Evolutionary conservation across 1,284 basidiomycete species (phyloP).

Genomic region (Cronartium quercuum): DNA sequence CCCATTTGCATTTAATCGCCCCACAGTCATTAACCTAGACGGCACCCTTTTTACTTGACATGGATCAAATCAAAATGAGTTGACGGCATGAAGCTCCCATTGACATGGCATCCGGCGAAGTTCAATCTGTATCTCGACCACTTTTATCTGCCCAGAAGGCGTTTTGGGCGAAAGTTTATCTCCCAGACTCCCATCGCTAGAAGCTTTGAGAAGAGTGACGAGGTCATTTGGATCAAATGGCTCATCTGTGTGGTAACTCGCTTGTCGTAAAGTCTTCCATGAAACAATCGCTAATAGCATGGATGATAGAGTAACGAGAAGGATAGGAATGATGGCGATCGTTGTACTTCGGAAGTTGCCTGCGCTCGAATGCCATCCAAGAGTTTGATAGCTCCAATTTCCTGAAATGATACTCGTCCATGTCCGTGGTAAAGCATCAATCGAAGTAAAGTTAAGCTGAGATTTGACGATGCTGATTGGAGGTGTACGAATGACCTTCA

Average conservation of each 20-base stretch:
- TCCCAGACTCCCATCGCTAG: slow-evolving; percentile 3
- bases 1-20: too few species aligned
- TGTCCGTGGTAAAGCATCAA: neutral
- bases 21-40: too few species aligned
- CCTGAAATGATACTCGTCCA: neutral
- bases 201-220: slow-evolving; percentile 12
- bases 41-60: too few species aligned
- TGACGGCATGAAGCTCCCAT: slow-evolving; percentile 15
- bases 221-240: slow-evolving; percentile 29
- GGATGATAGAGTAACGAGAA: neutral
- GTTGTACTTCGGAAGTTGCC: neutral
- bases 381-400: slow-evolving; percentile 15
- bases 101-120: slow-evolving; percentile 5
- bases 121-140: slow-evolving; percentile 4
- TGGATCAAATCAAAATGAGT: too few species aligned
- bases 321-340: slow-evolving; percentile 13
- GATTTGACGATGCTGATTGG: too few species aligned
- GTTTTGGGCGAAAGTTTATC: neutral
- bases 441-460: too few species aligned
- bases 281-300: slow-evolving; percentile 7
- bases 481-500: too few species aligned
- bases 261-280: slow-evolving; percentile 3
- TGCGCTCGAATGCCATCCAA: slow-evolving; percentile 11
- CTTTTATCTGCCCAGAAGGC: too few species aligned
- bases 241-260: slow-evolving; percentile 1